These are phyloP conservation scores for Yamadazyma oceani DNA, from an alignment of 1,139 yeast genomes.

Conservation along the genomic window DNA sequence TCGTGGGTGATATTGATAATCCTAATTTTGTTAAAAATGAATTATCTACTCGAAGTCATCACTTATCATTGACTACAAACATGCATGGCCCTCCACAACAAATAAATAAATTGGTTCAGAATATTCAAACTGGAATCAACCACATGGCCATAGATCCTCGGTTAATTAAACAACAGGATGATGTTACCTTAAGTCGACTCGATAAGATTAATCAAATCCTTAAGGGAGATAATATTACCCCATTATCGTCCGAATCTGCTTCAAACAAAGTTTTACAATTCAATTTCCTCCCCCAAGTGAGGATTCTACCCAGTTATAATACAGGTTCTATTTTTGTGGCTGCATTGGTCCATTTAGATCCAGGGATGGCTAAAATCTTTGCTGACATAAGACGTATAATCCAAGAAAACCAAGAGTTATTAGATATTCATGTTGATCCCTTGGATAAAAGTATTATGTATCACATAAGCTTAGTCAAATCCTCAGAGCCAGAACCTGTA, in stretches of 20 bases:
- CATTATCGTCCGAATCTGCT: background rate
- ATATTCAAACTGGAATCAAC: slow-evolving; percentile 6
- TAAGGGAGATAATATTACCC: background rate
- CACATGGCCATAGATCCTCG: background rate
- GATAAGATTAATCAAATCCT: slow-evolving; percentile 4
- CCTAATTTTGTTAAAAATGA: slow-evolving; percentile 1
- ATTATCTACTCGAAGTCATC: slow-evolving; percentile 5
- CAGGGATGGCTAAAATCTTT: slow-evolving; percentile 7
- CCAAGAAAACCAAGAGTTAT: slow-evolving; percentile 6
- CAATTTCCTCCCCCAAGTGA: slow-evolving; percentile 9
- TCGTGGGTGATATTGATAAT: slow-evolving; percentile 7
- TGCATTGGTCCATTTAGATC: slow-evolving; percentile 4
- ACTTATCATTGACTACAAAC: slow-evolving; percentile 9
- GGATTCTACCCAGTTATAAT: slow-evolving; percentile 8
- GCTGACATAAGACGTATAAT: slow-evolving; percentile 2
- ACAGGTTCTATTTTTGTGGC: slow-evolving; percentile 11
- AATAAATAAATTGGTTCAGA: slow-evolving; percentile 5
- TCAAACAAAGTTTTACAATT: slow-evolving; percentile 5
- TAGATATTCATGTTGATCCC: background rate
- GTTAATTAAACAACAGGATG: slow-evolving; percentile 1
- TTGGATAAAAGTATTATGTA: background rate
- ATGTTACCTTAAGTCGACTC: background rate
- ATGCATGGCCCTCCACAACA: background rate
- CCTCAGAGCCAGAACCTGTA: background rate
- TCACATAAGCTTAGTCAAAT: background rate